Percentiles rank a stretch among this genome's conserved stretches.
These are phyloP conservation scores for Claviceps capensis DNA, from an alignment of 2,329 filamentous ascomycete genomes.

Conservation along the genomic window DNA sequence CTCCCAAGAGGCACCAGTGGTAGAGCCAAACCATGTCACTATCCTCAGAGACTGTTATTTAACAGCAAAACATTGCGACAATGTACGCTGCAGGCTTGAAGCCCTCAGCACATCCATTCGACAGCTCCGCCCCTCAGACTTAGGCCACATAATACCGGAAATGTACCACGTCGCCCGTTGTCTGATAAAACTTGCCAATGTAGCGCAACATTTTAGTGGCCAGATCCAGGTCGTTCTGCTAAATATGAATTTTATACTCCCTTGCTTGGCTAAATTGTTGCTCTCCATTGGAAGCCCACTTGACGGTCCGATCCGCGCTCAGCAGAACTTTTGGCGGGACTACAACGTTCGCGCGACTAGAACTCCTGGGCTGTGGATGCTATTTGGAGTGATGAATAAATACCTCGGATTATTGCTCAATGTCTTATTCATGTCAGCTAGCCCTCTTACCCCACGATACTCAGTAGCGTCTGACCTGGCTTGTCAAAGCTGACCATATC, in stretches of 20 bases:
- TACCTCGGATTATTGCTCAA: too few relatives aligned
- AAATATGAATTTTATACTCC: conserved; percentile 42
- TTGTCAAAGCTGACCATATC: too few relatives aligned
- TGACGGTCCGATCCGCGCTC: conserved; percentile 33
- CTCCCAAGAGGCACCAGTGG: background rate
- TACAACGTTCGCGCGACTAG: too few relatives aligned
- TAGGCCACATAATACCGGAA: conserved; percentile 33
- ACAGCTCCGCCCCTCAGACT: conserved; percentile 13
- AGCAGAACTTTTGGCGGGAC: conserved; percentile 39
- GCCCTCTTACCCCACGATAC: too few relatives aligned
- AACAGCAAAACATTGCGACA: conserved; percentile 39
- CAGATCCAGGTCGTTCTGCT: conserved; percentile 38
- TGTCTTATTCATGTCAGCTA: too few relatives aligned
- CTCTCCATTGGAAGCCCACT: conserved; percentile 38
- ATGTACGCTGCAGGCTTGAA: conserved; percentile 33
- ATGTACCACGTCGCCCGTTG: conserved; percentile 29
- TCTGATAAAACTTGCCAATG: conserved; percentile 41
- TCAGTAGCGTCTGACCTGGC: too few relatives aligned
- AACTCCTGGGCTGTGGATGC: too few relatives aligned
- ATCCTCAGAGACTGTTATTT: conserved; percentile 38
- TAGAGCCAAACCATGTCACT: conserved; percentile 17
- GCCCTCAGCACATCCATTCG: conserved; percentile 32
- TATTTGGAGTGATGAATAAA: too few relatives aligned
- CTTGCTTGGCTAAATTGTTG: conserved; percentile 38
- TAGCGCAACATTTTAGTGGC: conserved; percentile 35